phyloP scores from a whole-genome alignment of 2,329 filamentous ascomycete species.

The Lizonia empirigonia region DNA sequence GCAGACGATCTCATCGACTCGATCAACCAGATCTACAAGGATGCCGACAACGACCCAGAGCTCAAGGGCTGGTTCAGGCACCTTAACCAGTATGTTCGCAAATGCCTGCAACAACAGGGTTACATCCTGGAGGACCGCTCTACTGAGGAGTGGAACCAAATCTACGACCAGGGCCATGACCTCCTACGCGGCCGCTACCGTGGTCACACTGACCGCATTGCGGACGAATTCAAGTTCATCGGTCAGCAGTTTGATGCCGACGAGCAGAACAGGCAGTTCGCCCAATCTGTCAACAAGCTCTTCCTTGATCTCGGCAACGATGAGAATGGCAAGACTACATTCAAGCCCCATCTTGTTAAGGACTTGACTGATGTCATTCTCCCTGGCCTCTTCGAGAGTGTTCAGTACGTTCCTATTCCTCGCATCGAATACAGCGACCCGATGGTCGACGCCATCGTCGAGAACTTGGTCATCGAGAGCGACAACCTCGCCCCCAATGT shows the following conservation, averaged over 20 bases:
- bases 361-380: constrained; percentile 87
- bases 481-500: constrained; percentile 97
- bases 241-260: constrained; percentile 89
- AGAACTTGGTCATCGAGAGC: constrained; percentile 93
- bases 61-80: constrained; percentile 88
- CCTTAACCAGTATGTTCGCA: constrained; percentile 77
- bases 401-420: constrained; percentile 89
- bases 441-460: constrained; percentile 83
- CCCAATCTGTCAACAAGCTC: constrained; percentile 75
- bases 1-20: constrained; percentile 83
- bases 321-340: constrained; percentile 78
- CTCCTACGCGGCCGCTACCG: constrained; percentile 89
- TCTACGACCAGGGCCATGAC: constrained; percentile 85
- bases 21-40: constrained; percentile 82
- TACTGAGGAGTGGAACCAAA: constrained; percentile 78
- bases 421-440: constrained; percentile 90
- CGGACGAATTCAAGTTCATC: constrained; percentile 90
- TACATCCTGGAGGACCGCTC: constrained; percentile 85
- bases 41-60: constrained; percentile 85
- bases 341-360: constrained; percentile 92
- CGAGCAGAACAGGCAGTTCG: constrained; percentile 82
- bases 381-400: constrained; percentile 78
- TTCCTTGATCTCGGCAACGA: constrained; percentile 92
- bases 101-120: constrained; percentile 84
- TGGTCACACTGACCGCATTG: constrained; percentile 79